These are phyloP conservation scores for Bretziella fagacearum DNA, from an alignment of 2,329 filamentous ascomycete genomes.

Conservation along the genomic window DNA sequence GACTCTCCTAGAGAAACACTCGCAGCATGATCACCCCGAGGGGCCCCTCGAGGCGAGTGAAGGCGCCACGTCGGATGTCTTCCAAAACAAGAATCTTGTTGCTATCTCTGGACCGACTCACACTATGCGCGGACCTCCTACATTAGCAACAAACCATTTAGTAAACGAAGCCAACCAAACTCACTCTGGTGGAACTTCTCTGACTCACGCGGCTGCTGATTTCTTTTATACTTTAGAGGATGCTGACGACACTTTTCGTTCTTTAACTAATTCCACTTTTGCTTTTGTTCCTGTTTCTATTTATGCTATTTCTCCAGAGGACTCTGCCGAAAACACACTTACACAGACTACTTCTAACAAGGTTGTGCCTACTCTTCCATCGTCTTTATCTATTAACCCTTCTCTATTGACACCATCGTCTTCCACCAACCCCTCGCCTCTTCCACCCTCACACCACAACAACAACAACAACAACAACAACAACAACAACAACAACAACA, in stretches of 20 bases:
- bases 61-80: neutral
- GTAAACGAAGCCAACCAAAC: neutral
- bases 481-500: neutral
- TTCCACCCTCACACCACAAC: neutral
- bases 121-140: constrained; percentile 7
- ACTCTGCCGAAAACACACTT: neutral
- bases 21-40: constrained; percentile 14
- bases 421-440: constrained; percentile 1
- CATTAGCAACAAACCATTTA: neutral
- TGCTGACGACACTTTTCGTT: neutral
- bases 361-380: neutral
- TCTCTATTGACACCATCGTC: neutral
- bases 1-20: constrained; percentile 6
- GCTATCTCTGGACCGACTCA: neutral
- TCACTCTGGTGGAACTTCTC: neutral
- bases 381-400: neutral
- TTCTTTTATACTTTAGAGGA: neutral
- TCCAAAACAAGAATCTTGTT: constrained; percentile 9
- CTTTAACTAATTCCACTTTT: neutral
- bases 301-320: constrained; percentile 4
- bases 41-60: neutral
- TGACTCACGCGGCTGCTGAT: neutral
- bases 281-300: constrained; percentile 3
- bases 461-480: neutral
- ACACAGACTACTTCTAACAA: neutral